Evolutionary conservation across 768 basidiomycete species (phyloP), one percentile per base, ranked within the genome.

Genomic region (Gloeopeniophorella convolvens): DNA sequence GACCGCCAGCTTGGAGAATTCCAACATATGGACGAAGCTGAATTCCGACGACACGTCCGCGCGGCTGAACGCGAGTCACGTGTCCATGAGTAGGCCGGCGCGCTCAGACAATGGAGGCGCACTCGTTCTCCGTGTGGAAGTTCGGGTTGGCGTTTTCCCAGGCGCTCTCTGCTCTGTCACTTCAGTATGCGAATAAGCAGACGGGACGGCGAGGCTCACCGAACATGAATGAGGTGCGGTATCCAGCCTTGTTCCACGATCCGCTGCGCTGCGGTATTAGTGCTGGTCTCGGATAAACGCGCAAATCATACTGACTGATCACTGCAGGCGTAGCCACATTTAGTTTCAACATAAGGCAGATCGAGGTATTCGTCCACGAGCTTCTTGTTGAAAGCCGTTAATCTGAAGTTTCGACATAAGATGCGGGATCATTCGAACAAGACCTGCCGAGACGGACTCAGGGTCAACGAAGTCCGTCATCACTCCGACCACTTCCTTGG

Each of bases 1-100:
- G 3, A 72, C 67, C 3, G 72, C 73, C 15, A 79, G 66, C 67
- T 78, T 78, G 55, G 75, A 74, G 66, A 79, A 79, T 65, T 66
- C 80, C 68, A 69, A 79, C 87, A 94, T 90, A 64, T 96, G 93
- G 4, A 71, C 67, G 65, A 94, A 96, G 61, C 83, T 86, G 68
- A 95, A 95, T 64, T 94, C 92, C 23, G 79, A 70, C 10, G 89
- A 88, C 50, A 88, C 72, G 64, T 93, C 86, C 50, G 86, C 85
- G 42, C 84, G 85, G 63, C 88, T 89, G 59, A n/a, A n/a, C 32
- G 36, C 56, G 48, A 50, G 42, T 33, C 50, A 60, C 58, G 51
- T 55, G 35, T 13, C 24, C 11, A 30, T 44, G 34, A n/a, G n/a
- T n/a, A n/a, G n/a, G n/a, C n/a, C n/a, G n/a, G n/a, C n/a, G n/a